A percentile compares a stretch with the other conserved stretches of the same genome.
Conservation (phyloP, 2,329 filamentous ascomycete species). For the Balansia obtecta region DNA sequence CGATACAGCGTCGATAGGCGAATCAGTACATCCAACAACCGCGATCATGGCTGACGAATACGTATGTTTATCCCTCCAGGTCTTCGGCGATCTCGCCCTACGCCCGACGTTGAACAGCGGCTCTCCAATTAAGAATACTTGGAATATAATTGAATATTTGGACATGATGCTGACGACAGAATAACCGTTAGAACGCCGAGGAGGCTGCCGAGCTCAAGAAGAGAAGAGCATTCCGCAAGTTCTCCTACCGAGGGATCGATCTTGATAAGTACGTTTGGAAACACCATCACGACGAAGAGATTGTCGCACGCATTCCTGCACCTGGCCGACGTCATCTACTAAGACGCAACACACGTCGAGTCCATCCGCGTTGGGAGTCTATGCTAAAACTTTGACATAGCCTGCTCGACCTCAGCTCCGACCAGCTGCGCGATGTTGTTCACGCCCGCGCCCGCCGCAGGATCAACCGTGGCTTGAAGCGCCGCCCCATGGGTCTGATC, state of each 20-base stretch:
- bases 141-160: background rate
- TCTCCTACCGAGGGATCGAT: slow-evolving; percentile 98
- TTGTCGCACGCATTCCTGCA: background rate
- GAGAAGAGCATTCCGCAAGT: slow-evolving; percentile 99
- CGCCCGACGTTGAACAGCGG: slow-evolving; percentile 11
- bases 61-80: slow-evolving; percentile 44
- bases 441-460: slow-evolving; percentile 96
- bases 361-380: background rate
- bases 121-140: background rate
- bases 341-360: background rate
- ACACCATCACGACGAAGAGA: slow-evolving; percentile 6
- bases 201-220: slow-evolving; percentile 99
- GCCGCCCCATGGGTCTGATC: slow-evolving; percentile 99
- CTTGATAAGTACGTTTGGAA: slow-evolving; percentile 79
- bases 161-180: slow-evolving; percentile 16
- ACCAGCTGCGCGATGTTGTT: slow-evolving; percentile 98
- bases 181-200: slow-evolving; percentile 66
- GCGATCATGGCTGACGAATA: slow-evolving; percentile 82
- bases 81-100: slow-evolving; percentile 14
- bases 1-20: slow-evolving; percentile 32
- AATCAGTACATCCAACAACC: slow-evolving; percentile 30
- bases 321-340: background rate
- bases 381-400: slow-evolving; percentile 34
- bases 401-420: slow-evolving; percentile 96
- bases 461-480: slow-evolving; percentile 99